Evolutionary conservation across 169 alveolate genomes (phyloP).

Genomic region (Perkinsus marinus): DNA sequence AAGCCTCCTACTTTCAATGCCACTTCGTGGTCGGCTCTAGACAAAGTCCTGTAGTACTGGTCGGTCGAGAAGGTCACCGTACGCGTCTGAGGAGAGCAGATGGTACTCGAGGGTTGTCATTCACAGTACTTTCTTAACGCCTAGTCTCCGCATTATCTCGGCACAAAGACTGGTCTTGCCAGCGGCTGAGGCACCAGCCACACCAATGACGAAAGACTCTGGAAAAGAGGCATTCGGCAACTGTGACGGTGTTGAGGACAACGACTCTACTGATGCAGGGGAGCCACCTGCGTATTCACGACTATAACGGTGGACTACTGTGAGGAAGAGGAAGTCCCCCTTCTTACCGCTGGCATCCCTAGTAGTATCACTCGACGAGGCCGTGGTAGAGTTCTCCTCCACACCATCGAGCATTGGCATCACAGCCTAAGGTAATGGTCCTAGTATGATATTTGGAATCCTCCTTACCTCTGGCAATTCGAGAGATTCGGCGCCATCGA

Average conservation of each 20-base stretch:
- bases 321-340: not conserved
- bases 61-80: constrained; percentile 24
- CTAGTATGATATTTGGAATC: no score
- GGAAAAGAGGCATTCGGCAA: not conserved
- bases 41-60: constrained; percentile 36
- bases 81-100: not conserved
- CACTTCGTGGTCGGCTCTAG: constrained; percentile 40
- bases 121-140: constrained; percentile 25
- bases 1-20: not conserved
- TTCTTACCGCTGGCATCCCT: not conserved
- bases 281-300: not conserved
- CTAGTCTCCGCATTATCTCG: constrained; percentile 28
- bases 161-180: constrained; percentile 53
- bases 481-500: not conserved
- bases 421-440: no score
- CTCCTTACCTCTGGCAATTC: not conserved
- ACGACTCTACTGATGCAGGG: not conserved
- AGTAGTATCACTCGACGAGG: not conserved
- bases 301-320: not conserved
- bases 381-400: not conserved
- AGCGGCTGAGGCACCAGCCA: constrained; percentile 61
- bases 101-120: no score
- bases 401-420: not conserved
- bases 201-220: constrained; percentile 37
- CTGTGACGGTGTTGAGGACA: not conserved